A percentile compares a stretch with the other conserved stretches of the same genome.
Evolutionary conservation across 768 basidiomycete genomes (phyloP).

Genomic region (Leucogyrophana mollusca): DNA sequence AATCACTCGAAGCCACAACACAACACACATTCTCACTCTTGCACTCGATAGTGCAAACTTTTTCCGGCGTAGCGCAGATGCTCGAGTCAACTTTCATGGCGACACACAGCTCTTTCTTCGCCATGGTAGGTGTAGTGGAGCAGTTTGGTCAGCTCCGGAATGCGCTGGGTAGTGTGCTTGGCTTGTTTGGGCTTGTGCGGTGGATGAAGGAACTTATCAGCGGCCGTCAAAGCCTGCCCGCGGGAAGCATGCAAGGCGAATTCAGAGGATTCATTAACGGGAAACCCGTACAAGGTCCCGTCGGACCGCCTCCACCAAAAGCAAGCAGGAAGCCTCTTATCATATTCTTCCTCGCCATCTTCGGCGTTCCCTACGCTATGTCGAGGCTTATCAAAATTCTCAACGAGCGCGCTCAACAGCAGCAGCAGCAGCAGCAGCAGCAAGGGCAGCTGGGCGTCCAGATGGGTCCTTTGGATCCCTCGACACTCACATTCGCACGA

Average conservation of each 20-base stretch:
- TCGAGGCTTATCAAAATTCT: constrained; percentile 81
- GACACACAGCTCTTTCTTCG: constrained; percentile 92
- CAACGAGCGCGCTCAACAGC: constrained; percentile 55
- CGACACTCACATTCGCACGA: constrained; percentile 79
- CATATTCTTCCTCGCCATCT: constrained; percentile 89
- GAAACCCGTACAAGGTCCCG: constrained; percentile 51
- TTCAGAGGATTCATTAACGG: constrained; percentile 79
- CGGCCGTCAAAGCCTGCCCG: constrained; percentile 39
- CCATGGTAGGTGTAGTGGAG: constrained; percentile 95
- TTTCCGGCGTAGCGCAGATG: constrained; percentile 94
- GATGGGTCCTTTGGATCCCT: constrained; percentile 72
- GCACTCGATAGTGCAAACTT: constrained; percentile 94
- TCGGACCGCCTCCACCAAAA: constrained; percentile 43
- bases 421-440: constrained; percentile 37
- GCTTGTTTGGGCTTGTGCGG: constrained; percentile 83
- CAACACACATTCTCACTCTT: constrained; percentile 91
- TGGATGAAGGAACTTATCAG: constrained; percentile 74
- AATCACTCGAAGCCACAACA: constrained; percentile 86
- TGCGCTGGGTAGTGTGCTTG: constrained; percentile 90
- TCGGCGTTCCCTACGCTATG: constrained; percentile 95
- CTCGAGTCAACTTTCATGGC: constrained; percentile 98
- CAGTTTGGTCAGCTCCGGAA: constrained; percentile 91
- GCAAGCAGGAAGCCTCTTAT: constrained; percentile 88
- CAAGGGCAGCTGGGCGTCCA: constrained; percentile 22
- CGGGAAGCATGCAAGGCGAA: constrained; percentile 52